Evolutionary conservation across 73 alveolate genomes (phyloP).

Genomic region (Blepharisma japonicum): DNA sequence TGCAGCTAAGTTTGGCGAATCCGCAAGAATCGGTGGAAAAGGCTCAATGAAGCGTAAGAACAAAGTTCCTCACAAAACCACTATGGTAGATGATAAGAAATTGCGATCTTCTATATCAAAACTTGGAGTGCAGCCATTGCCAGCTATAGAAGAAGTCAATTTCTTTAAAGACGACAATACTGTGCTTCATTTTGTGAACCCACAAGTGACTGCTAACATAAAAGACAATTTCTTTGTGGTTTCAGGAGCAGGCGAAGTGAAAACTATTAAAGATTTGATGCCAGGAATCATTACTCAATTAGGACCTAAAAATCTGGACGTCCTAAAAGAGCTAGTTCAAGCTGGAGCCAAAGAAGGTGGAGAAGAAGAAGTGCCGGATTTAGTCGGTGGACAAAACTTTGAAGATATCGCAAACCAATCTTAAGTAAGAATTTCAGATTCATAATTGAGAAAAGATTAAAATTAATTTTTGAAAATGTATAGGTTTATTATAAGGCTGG

Average conservation of each 20-base stretch:
- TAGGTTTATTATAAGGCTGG: too few relatives aligned
- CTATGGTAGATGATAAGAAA: slow-evolving; percentile 71
- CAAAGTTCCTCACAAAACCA: slow-evolving; percentile 66
- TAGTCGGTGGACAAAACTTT: slow-evolving; percentile 44
- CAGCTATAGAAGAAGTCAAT: slow-evolving; percentile 82
- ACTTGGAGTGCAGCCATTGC: slow-evolving; percentile 74
- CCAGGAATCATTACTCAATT: slow-evolving; percentile 83
- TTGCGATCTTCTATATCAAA: slow-evolving; percentile 71
- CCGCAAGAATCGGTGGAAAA: slow-evolving; percentile 76
- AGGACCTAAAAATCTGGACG: slow-evolving; percentile 69
- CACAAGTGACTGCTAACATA: slow-evolving; percentile 79
- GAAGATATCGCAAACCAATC: slow-evolving; percentile 26
- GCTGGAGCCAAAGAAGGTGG: slow-evolving; percentile 48
- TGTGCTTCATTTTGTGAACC: slow-evolving; percentile 79
- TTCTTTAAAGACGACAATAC: slow-evolving; percentile 89
- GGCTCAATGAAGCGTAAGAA: slow-evolving; percentile 78
- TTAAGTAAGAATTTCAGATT: not conserved
- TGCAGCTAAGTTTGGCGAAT: slow-evolving; percentile 62
- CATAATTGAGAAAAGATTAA: too few relatives aligned
- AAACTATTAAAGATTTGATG: slow-evolving; percentile 67
- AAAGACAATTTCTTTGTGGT: slow-evolving; percentile 83
- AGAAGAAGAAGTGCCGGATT: slow-evolving; percentile 75
- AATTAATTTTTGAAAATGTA: too few relatives aligned
- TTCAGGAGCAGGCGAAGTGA: slow-evolving; percentile 78
- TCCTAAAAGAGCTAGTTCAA: slow-evolving; percentile 59